A percentile compares a stretch with the other conserved stretches of the same genome.
Evolutionary conservation across 306 rosid genomes (phyloP).

Genomic region (Quercus cerris): DNA sequence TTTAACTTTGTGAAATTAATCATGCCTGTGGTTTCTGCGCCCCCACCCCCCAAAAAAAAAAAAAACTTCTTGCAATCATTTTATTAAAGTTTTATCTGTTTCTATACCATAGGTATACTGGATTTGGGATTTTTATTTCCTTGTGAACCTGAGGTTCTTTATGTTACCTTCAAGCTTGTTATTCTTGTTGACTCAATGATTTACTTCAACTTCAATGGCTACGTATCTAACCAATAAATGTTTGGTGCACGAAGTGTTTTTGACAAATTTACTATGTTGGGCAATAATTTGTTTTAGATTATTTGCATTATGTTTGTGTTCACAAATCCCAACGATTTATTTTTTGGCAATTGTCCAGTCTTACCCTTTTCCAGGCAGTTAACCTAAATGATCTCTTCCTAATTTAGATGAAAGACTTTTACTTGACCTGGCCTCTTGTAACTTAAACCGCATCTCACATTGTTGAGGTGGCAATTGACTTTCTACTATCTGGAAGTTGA

Average conservation of each 20-base stretch:
- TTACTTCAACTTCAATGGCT: neutral
- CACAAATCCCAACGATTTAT: neutral
- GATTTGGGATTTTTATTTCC: neutral
- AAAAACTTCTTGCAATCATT: neutral
- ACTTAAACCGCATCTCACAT: neutral
- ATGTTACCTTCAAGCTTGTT: neutral
- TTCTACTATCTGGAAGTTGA: neutral
- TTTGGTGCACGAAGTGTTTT: neutral
- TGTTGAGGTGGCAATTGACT: neutral
- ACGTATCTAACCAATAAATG: neutral
- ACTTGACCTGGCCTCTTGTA: neutral
- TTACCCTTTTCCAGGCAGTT: neutral
- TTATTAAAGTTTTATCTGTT: neutral
- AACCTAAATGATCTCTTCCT: neutral
- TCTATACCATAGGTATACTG: neutral
- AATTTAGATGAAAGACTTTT: neutral
- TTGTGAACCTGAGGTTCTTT: neutral
- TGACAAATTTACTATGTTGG: neutral
- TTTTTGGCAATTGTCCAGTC: neutral
- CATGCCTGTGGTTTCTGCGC: neutral
- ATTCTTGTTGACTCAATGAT: neutral
- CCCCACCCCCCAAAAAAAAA: neutral
- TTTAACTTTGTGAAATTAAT: neutral
- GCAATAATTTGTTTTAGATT: neutral
- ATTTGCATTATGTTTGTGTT: neutral